Percentiles rank a stretch among this genome's conserved stretches.
phyloP scores from a whole-genome alignment of 257 asterid genomes.

The Anisodus acutangulus region DNA sequence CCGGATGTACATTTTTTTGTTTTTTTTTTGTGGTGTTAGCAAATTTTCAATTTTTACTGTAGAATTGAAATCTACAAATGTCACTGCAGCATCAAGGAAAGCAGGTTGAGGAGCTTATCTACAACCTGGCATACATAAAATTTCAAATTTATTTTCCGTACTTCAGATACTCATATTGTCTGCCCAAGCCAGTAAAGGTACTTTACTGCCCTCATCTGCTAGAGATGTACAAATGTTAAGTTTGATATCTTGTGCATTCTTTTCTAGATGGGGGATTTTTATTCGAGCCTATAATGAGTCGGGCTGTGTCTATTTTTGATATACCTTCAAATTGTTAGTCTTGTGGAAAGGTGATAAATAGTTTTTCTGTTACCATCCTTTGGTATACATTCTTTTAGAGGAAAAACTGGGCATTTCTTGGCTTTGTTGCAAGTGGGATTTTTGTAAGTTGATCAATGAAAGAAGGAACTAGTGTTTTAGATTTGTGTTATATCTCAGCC shows the following conservation, averaged over 20 bases:
- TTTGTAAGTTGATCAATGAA: conserved; percentile 7
- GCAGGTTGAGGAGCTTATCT: conserved; percentile 61
- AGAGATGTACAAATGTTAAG: conserved; percentile 23
- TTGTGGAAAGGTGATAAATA: neutral
- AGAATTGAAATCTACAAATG: conserved; percentile 43
- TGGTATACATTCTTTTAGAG: neutral
- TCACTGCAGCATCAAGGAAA: conserved; percentile 64
- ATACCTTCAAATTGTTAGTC: neutral
- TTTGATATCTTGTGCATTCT: conserved; percentile 24
- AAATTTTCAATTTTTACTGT: neutral
- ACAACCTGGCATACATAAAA: conserved; percentile 45
- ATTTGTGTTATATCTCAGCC: neutral
- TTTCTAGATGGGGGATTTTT: conserved; percentile 7
- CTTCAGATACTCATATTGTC: conserved; percentile 44
- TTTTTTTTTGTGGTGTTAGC: neutral
- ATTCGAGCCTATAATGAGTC: neutral
- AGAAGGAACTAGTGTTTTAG: neutral
- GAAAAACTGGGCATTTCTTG: neutral
- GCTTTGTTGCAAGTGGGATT: neutral
- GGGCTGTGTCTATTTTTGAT: neutral
- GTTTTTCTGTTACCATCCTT: neutral
- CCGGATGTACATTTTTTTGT: neutral
- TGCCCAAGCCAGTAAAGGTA: conserved; percentile 56
- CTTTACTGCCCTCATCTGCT: conserved; percentile 37
- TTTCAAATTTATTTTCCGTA: conserved; percentile 48